Percentiles rank a stretch among this genome's conserved stretches.
Evolutionary conservation across 306 rosid genomes (phyloP).

Genomic region (Morella rubra): DNA sequence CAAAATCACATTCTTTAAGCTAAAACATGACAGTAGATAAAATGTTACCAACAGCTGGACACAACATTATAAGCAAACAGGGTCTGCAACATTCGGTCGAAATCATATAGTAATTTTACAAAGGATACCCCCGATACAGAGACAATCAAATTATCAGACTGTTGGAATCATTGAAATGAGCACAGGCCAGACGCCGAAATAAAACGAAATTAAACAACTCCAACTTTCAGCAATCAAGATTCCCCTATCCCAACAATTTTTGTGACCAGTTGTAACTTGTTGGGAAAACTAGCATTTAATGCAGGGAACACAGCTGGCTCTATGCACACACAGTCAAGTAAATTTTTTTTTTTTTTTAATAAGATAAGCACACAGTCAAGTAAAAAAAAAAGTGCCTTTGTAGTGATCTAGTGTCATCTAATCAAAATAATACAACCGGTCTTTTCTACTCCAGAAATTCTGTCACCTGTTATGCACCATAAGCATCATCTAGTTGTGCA

Average conservation of each 20-base stretch:
- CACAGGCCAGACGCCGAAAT: neutral
- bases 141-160: slow-evolving; percentile 14
- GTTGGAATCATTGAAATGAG: neutral
- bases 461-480: neutral
- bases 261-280: neutral
- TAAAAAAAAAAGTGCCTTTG: neutral
- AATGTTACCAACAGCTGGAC: neutral
- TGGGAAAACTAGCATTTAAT: neutral
- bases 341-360: no score
- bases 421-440: slow-evolving; percentile 1
- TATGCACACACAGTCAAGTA: neutral
- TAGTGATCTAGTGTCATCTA: slow-evolving; percentile 1
- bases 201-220: neutral
- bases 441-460: neutral
- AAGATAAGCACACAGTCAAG: no score
- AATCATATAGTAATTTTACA: neutral
- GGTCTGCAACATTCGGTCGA: neutral
- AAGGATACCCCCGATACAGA: neutral
- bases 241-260: neutral
- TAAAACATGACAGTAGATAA: neutral
- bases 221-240: neutral
- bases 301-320: neutral
- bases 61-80: neutral
- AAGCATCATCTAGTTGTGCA: neutral
- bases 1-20: slow-evolving; percentile 24